These are phyloP conservation scores for Colletotrichum sp. DNA, from an alignment of 2,329 filamentous ascomycete genomes.

Conservation along the genomic window DNA sequence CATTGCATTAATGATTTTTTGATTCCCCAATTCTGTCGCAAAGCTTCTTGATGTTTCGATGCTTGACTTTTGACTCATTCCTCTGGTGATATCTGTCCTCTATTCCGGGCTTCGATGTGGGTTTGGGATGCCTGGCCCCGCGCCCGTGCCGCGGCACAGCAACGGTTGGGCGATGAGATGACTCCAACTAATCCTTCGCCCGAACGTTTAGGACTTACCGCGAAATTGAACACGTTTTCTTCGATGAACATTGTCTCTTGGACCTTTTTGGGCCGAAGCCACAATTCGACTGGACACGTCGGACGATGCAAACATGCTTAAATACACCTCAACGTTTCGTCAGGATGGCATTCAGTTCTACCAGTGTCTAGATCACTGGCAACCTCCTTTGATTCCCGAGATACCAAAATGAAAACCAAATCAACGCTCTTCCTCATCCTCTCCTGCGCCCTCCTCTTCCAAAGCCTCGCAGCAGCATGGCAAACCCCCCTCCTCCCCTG, in stretches of 20 bases:
- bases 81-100: not conserved
- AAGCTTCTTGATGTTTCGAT: not conserved
- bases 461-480: not conserved
- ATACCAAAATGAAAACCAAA: not conserved
- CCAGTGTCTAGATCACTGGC: accelerated
- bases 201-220: too few relatives aligned
- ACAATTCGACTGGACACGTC: not conserved
- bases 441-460: not conserved
- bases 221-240: not conserved
- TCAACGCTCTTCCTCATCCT: not conserved
- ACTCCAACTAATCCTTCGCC: not conserved
- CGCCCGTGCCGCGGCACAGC: not conserved
- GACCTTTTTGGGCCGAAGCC: not conserved
- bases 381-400: not conserved
- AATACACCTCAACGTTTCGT: not conserved
- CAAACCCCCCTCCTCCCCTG: not conserved
- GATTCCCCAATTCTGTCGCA: not conserved
- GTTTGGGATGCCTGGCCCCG: not conserved
- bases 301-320: not conserved
- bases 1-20: not conserved
- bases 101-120: not conserved
- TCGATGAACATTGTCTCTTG: accelerated
- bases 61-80: not conserved
- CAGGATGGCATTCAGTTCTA: not conserved
- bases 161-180: not conserved